Conservation (phyloP, 176 grass and related monocot genomes). For the Hordeum marinum region DNA sequence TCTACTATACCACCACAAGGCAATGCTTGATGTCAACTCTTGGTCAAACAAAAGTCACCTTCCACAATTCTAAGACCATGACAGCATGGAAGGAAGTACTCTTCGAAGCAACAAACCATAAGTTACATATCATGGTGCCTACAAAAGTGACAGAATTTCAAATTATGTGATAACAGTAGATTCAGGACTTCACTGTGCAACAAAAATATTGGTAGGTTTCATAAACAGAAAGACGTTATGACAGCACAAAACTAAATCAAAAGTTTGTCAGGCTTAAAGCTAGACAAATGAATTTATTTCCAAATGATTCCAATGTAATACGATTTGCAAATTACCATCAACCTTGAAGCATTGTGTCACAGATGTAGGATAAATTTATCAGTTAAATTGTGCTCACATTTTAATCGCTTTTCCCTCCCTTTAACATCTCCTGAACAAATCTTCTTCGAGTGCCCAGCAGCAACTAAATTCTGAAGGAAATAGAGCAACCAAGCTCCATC, state of each 20-base stretch:
- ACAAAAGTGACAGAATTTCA: too few relatives aligned
- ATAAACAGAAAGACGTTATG: background rate
- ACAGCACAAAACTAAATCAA: background rate
- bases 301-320: background rate
- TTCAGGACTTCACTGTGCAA: background rate
- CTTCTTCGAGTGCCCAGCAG: background rate
- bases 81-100: too few relatives aligned
- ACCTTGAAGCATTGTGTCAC: constrained; percentile 24
- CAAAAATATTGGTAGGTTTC: background rate
- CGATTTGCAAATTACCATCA: constrained; percentile 34
- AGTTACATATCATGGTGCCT: too few relatives aligned
- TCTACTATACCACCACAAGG: too few relatives aligned
- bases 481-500: constrained; percentile 20
- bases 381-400: constrained; percentile 11
- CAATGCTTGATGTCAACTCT: too few relatives aligned
- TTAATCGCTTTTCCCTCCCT: constrained; percentile 40
- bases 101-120: too few relatives aligned
- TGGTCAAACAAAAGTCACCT: too few relatives aligned
- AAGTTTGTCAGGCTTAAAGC: background rate
- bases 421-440: constrained; percentile 15
- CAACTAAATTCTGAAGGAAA: constrained; percentile 24
- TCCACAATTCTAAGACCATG: too few relatives aligned
- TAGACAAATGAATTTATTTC: background rate
- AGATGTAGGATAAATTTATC: constrained; percentile 23
- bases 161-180: too few relatives aligned